Evolutionary conservation across 352 stramenopile species (phyloP).

Genomic region (Phytopythium montanum): DNA sequence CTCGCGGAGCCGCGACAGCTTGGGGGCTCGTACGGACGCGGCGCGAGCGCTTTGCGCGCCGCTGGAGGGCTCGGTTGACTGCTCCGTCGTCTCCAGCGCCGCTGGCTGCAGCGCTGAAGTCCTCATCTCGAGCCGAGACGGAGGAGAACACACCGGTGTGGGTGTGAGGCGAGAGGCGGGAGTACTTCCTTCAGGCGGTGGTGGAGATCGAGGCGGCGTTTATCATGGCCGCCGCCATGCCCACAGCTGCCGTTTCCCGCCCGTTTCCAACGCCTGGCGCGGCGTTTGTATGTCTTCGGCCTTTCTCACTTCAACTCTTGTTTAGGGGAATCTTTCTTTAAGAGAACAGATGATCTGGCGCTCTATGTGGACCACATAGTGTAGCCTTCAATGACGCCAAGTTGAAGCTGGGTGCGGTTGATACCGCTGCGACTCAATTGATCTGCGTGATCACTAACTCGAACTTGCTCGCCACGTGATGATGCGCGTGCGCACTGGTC

Average conservation of each 20-base stretch:
- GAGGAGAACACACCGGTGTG: too few relatives aligned
- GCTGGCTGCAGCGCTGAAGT: neutral
- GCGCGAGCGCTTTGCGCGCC: constrained; percentile 1
- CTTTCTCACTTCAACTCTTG: constrained; percentile 16
- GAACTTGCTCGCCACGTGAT: neutral
- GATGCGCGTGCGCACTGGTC: neutral
- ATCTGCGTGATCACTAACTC: neutral
- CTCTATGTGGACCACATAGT: constrained; percentile 1
- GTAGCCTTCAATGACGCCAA: neutral
- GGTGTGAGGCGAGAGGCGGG: too few relatives aligned
- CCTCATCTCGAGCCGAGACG: neutral
- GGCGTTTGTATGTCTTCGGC: constrained; percentile 7
- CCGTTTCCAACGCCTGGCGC: neutral
- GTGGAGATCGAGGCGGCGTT: neutral
- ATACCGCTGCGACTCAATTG: neutral
- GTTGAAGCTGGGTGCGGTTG: constrained; percentile 1
- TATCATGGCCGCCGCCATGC: neutral
- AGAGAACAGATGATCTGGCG: constrained; percentile 6
- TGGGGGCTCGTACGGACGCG: constrained; percentile 10
- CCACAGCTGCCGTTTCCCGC: neutral
- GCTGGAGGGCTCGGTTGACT: neutral
- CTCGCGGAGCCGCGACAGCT: constrained; percentile 14
- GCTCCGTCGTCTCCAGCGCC: constrained; percentile 2
- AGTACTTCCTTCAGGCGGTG: neutral
- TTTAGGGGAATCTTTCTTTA: constrained; percentile 12